Percentiles rank a stretch among this genome's conserved stretches.
These are phyloP conservation scores for Nasturtium officinale DNA, from an alignment of 345 rosid species.

Conservation along the genomic window DNA sequence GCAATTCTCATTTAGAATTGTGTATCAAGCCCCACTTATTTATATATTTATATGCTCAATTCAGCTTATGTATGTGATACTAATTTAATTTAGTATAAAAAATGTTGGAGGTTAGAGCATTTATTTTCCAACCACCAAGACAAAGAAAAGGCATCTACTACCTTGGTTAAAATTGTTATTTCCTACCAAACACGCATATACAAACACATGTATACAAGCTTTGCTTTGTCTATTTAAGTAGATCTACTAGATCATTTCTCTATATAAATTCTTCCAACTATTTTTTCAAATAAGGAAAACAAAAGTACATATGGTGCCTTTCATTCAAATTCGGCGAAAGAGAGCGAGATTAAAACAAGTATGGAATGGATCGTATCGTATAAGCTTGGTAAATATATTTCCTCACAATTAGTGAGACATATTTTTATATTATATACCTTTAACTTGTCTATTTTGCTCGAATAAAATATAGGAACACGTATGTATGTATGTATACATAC, in stretches of 20 bases:
- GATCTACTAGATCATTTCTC: constrained; percentile 6
- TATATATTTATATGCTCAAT: background rate
- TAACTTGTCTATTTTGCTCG: constrained; percentile 11
- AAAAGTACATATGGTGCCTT: background rate
- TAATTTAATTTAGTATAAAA: constrained; percentile 1
- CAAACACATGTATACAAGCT: constrained; percentile 10
- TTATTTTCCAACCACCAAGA: constrained; percentile 41
- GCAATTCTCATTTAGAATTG: background rate
- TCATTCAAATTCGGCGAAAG: constrained; percentile 10
- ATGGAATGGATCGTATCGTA: constrained; percentile 6
- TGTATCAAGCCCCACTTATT: background rate
- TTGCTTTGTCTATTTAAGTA: constrained; percentile 29
- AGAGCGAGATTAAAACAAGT: constrained; percentile 15
- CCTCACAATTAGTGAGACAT: background rate
- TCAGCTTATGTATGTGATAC: background rate
- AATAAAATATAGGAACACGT: too few relatives aligned
- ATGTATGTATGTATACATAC: too few relatives aligned
- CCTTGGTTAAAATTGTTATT: background rate
- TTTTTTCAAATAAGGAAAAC: background rate
- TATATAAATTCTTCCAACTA: constrained; percentile 18
- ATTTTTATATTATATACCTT: constrained; percentile 10
- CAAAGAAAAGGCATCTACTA: background rate
- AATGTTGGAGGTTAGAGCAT: constrained; percentile 38
- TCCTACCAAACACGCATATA: constrained; percentile 24
- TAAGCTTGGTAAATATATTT: constrained; percentile 26